Evolutionary conservation across 1,139 yeast species (phyloP).

Genomic region (Hyphopichia fennica): DNA sequence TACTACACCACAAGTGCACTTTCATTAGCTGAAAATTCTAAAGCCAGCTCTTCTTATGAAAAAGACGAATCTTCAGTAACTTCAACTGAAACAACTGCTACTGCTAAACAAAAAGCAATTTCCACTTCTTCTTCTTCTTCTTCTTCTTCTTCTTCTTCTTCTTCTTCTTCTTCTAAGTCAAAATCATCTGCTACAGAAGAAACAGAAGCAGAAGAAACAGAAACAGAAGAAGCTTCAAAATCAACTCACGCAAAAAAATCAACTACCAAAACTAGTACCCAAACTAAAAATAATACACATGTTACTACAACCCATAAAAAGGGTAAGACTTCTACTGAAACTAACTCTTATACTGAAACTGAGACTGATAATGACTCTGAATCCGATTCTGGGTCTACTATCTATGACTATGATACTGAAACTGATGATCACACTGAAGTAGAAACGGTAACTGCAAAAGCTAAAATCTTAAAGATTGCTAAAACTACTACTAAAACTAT

Average conservation of each 20-base stretch:
- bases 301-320: conserved; percentile 1
- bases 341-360: conserved; percentile 3
- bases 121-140: too few species aligned
- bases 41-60: not conserved
- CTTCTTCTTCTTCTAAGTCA: not conserved
- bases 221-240: too few species aligned
- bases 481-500: conserved; percentile 28
- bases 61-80: conserved; percentile 2
- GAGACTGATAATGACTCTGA: conserved; percentile 1
- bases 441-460: conserved; percentile 11
- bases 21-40: not conserved
- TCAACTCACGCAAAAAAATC: conserved; percentile 2
- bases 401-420: conserved; percentile 14
- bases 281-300: not conserved
- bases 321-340: conserved; percentile 2
- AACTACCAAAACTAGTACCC: not conserved
- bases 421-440: conserved; percentile 9
- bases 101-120: too few species aligned
- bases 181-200: conserved; percentile 3
- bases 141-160: too few species aligned
- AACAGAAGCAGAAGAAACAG: not conserved
- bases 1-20: conserved; percentile 13
- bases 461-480: conserved; percentile 15
- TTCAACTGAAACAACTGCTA: not conserved
- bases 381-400: conserved; percentile 5